A percentile compares a stretch with the other conserved stretches of the same genome.
Evolutionary conservation across 495 filamentous ascomycete species (phyloP).

Genomic region (Penicillium nucicola): DNA sequence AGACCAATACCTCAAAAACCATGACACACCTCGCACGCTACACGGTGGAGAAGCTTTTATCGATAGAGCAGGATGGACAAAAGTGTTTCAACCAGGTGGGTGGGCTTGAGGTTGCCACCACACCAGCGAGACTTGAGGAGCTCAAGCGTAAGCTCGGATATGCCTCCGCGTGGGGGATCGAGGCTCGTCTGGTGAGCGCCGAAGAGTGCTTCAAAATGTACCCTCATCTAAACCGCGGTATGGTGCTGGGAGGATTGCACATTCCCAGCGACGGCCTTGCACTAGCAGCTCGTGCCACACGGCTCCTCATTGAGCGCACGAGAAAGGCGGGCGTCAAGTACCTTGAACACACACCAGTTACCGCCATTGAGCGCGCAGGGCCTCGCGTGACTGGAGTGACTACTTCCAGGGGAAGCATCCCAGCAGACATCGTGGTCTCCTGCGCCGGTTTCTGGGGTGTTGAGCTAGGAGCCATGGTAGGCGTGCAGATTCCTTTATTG

Average conservation of each 20-base stretch:
- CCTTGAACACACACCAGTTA: slow-evolving; percentile 42
- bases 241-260: slow-evolving; percentile 46
- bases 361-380: slow-evolving; percentile 33
- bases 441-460: slow-evolving; percentile 56
- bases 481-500: slow-evolving; percentile 44
- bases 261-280: slow-evolving; percentile 51
- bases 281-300: slow-evolving; percentile 46
- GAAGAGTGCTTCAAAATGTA: slow-evolving; percentile 44
- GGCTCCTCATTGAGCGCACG: slow-evolving; percentile 47
- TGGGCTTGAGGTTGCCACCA: slow-evolving; percentile 50
- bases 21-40: slow-evolving; percentile 49
- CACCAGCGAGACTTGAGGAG: slow-evolving; percentile 44
- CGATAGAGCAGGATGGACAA: slow-evolving; percentile 36
- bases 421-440: slow-evolving; percentile 47
- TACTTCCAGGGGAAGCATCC: slow-evolving; percentile 34
- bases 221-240: slow-evolving; percentile 40
- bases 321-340: slow-evolving; percentile 45
- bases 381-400: slow-evolving; percentile 43
- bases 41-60: slow-evolving; percentile 45
- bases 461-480: slow-evolving; percentile 49
- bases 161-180: slow-evolving; percentile 46
- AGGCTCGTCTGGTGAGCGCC: slow-evolving; percentile 35
- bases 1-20: slow-evolving; percentile 47
- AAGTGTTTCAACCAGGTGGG: slow-evolving; percentile 51
- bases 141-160: slow-evolving; percentile 52